A percentile compares a stretch with the other conserved stretches of the same genome.
Conservation (phyloP, 345 rosid species). For the Lumnitzera littorea region DNA sequence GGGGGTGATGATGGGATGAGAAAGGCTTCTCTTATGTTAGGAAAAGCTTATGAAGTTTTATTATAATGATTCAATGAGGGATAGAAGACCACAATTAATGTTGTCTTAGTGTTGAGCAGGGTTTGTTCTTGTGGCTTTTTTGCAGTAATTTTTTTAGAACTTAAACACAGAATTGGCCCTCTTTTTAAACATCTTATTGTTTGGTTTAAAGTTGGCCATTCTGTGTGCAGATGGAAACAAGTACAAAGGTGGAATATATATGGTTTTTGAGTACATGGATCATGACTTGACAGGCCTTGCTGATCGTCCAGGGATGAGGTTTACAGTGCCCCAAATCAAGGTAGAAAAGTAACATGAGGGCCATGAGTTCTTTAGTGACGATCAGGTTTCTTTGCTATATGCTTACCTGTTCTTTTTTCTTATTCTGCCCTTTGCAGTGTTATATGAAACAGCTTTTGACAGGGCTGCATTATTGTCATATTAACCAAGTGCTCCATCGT, state of each 20-base stretch:
- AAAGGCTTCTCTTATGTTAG: neutral
- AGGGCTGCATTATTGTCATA: constrained; percentile 92
- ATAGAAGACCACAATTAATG: too few relatives aligned
- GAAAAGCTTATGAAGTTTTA: neutral
- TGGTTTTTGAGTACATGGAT: constrained; percentile 99
- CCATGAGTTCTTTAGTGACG: neutral
- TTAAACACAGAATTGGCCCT: too few relatives aligned
- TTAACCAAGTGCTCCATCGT: constrained; percentile 94
- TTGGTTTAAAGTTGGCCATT: neutral
- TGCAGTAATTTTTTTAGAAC: too few relatives aligned
- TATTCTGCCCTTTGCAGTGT: constrained; percentile 40
- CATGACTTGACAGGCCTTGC: constrained; percentile 95
- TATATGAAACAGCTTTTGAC: constrained; percentile 97
- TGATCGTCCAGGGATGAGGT: constrained; percentile 92
- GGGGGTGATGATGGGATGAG: too few relatives aligned
- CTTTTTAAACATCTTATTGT: neutral
- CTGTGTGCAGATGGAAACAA: constrained; percentile 65
- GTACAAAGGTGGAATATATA: constrained; percentile 90
- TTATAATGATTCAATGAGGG: too few relatives aligned
- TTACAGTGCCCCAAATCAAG: constrained; percentile 92
- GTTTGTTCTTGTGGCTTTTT: too few relatives aligned
- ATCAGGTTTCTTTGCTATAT: neutral
- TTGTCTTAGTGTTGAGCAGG: too few relatives aligned
- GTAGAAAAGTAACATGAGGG: constrained; percentile 20
- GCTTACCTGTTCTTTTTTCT: constrained; percentile 1